Evolutionary conservation across 352 stramenopile species (phyloP).

Genomic region (Phytophthora macrochlamydospora): DNA sequence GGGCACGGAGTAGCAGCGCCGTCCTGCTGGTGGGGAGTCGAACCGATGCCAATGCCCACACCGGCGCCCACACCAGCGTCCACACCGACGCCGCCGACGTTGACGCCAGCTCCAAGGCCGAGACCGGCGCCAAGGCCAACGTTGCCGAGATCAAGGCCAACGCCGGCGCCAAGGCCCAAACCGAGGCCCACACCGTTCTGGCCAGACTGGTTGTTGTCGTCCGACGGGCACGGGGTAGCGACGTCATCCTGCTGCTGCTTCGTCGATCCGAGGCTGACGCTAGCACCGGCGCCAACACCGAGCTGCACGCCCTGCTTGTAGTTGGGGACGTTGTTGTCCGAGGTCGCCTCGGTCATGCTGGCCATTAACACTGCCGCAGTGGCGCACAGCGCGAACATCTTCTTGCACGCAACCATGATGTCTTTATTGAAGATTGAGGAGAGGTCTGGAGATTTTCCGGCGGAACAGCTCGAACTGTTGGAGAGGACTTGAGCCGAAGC

Average conservation of each 20-base stretch:
- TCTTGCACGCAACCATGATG: constrained; percentile 36
- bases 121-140: neutral
- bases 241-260: constrained; percentile 3
- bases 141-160: neutral
- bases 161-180: neutral
- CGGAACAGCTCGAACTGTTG: constrained; percentile 23
- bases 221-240: constrained; percentile 16
- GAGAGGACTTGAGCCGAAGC: constrained; percentile 26
- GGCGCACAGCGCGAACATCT: constrained; percentile 32
- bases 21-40: neutral
- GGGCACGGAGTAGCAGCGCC: neutral
- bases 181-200: constrained; percentile 4
- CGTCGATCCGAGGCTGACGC: neutral
- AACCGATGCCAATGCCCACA: neutral
- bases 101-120: neutral
- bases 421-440: constrained; percentile 13
- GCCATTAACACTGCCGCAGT: constrained; percentile 32
- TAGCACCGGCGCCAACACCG: constrained; percentile 6
- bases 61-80: neutral
- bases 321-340: constrained; percentile 13
- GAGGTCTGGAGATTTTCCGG: constrained; percentile 5
- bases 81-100: neutral
- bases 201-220: constrained; percentile 6
- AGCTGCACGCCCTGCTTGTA: constrained; percentile 28
- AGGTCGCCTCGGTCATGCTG: constrained; percentile 21